Percentiles rank a stretch among this genome's conserved stretches.
phyloP scores from a whole-genome alignment of 1,139 yeast species.

The Debaryomycetaceae sp. region DNA sequence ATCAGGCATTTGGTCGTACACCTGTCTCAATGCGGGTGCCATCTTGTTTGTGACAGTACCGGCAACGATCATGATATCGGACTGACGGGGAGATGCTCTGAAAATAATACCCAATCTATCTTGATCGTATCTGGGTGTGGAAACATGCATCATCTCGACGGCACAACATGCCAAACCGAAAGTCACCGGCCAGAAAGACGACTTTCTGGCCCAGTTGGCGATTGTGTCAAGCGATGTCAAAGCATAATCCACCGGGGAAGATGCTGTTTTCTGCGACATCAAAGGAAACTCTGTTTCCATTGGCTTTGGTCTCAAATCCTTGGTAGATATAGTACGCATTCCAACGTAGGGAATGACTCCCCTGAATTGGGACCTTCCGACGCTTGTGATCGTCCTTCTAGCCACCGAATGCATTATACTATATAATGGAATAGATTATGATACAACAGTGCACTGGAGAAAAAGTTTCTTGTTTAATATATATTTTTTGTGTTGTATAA shows the following conservation, averaged over 20 bases:
- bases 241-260: constrained; percentile 69
- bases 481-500: constrained; percentile 6
- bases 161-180: constrained; percentile 93
- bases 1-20: constrained; percentile 92
- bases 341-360: constrained; percentile 9
- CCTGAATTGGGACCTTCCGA: constrained; percentile 14
- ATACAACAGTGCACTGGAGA: constrained; percentile 22
- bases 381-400: constrained; percentile 20
- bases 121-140: constrained; percentile 90
- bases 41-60: constrained; percentile 89
- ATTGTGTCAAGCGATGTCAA: constrained; percentile 80
- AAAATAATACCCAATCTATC: constrained; percentile 91
- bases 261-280: constrained; percentile 43
- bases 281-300: constrained; percentile 46
- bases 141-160: constrained; percentile 94
- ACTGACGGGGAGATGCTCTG: constrained; percentile 93
- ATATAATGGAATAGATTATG: not conserved
- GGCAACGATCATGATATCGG: constrained; percentile 91
- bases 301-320: constrained; percentile 42
- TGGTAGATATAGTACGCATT: constrained; percentile 26
- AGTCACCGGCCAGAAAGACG: constrained; percentile 92
- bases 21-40: constrained; percentile 94
- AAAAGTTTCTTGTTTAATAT: constrained; percentile 28
- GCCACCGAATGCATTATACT: constrained; percentile 22
- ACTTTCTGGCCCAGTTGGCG: constrained; percentile 91